A percentile compares a stretch with the other conserved stretches of the same genome.
phyloP scores from a whole-genome alignment of 352 stramenopile genomes.

The Stramenopiles sp. region DNA sequence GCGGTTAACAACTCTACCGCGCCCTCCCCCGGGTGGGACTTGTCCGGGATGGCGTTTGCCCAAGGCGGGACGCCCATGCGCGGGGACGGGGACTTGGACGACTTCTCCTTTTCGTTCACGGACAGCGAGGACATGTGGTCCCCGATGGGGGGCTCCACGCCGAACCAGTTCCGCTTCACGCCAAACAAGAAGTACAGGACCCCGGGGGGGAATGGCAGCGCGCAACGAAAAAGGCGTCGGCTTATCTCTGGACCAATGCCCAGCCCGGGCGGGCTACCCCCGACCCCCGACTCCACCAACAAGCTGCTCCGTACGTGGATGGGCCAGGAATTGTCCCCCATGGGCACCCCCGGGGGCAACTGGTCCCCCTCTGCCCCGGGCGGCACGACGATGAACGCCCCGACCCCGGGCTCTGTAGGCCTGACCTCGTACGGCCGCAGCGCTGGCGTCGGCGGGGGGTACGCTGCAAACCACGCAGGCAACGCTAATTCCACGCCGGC shows the following conservation, averaged over 20 bases:
- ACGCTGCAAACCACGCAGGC: neutral
- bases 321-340: neutral
- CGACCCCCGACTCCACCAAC: neutral
- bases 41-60: neutral
- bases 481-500: neutral
- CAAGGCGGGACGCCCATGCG: neutral
- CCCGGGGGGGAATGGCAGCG: neutral
- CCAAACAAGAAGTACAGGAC: neutral
- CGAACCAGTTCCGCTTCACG: neutral
- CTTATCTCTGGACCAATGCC: no score
- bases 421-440: no score
- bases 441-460: no score
- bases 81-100: neutral
- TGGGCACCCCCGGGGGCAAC: neutral
- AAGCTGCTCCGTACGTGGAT: neutral
- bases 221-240: neutral
- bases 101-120: neutral
- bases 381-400: neutral
- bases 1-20: neutral
- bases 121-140: neutral
- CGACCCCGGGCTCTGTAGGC: neutral
- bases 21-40: neutral
- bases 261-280: neutral
- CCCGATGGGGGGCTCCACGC: neutral
- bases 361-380: neutral